Percentiles rank a stretch among this genome's conserved stretches.
Evolutionary conservation across 148 eudicot genomes (phyloP).

Genomic region (Drosera capensis): DNA sequence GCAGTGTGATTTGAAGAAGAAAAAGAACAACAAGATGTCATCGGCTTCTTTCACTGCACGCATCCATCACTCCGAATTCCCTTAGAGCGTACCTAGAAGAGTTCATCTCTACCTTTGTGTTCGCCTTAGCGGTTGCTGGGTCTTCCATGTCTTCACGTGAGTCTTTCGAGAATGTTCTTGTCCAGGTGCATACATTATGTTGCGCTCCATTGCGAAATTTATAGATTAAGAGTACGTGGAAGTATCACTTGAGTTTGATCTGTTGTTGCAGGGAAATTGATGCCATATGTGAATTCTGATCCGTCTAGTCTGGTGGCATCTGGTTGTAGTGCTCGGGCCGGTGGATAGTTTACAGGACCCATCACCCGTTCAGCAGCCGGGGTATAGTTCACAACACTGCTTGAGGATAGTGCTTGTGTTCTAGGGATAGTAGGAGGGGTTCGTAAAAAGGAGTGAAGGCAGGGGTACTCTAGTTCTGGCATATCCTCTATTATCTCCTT

Average conservation of each 20-base stretch:
- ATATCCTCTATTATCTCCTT: slow-evolving; percentile 36
- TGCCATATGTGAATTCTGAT: slow-evolving; percentile 34
- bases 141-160: slow-evolving; percentile 61
- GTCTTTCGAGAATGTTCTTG: background rate
- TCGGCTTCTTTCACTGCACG: slow-evolving; percentile 31
- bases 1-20: too few species aligned
- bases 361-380: too few species aligned
- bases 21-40: slow-evolving; percentile 11
- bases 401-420: too few species aligned
- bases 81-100: slow-evolving; percentile 77
- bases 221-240: background rate
- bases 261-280: slow-evolving; percentile 29
- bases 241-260: background rate
- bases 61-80: slow-evolving; percentile 36
- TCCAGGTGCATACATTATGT: background rate
- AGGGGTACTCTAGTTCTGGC: slow-evolving; percentile 47
- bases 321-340: too few species aligned
- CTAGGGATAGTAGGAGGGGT: too few species aligned
- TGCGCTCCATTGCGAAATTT: background rate
- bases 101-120: slow-evolving; percentile 85
- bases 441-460: too few species aligned
- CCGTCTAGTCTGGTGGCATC: slow-evolving; percentile 37
- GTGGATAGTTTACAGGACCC: too few species aligned
- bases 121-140: slow-evolving; percentile 61
- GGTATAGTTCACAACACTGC: too few species aligned